Base-by-base conservation (phyloP, 2,329 filamentous ascomycete species). In the Fusarium keratoplasticum region DNA sequence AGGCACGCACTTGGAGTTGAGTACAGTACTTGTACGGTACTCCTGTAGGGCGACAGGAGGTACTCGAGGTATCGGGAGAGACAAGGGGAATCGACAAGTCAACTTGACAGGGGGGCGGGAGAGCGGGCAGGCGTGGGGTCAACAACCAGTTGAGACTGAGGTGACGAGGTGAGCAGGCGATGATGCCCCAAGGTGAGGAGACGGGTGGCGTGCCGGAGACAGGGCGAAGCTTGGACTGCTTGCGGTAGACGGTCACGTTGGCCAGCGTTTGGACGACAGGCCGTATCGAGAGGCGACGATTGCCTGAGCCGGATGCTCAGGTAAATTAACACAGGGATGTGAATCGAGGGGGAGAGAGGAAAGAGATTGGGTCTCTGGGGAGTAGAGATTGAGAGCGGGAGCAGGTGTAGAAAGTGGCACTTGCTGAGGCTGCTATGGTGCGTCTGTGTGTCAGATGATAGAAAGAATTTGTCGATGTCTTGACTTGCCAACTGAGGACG, bases 111-210 rank as follows among this genome's bases (percentile, higher is more conserved):
- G 73, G 64, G 67, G 64, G 74, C 42, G 47, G 61, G 64, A 66
- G 54, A 52, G 70, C 52, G 69, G 67, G 66, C 57, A 65, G 61
- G 71, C 75, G 76, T 78, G 76, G 77, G 77, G 74, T 75, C 31
- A 69, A 64, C 16, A 38, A 54, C 67, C 57, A 66, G 61, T 72
- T 69, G 59, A 67, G 64, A 59, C 61, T 33, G 54, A 73, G 71
- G 69, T 71, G 74, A 74, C 74, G 71, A 79, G 77, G 77, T 79
- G 74, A 76, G 74, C 76, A 78, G 71, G 42, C 64, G 71, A 79
- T 73, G 70, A 61, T 69, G 61, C 52, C 40, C 33, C 67, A 72
- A 78, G 76, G 74, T 79, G 77, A 79, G 77, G 77, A 79, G 77
- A 79, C 36, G 71, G 62, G 71, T 79, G 77, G 77, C 69, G 77